These are phyloP conservation scores for Coelastrella sp. DNA, from an alignment of 139 green algal species.

Conservation along the genomic window DNA sequence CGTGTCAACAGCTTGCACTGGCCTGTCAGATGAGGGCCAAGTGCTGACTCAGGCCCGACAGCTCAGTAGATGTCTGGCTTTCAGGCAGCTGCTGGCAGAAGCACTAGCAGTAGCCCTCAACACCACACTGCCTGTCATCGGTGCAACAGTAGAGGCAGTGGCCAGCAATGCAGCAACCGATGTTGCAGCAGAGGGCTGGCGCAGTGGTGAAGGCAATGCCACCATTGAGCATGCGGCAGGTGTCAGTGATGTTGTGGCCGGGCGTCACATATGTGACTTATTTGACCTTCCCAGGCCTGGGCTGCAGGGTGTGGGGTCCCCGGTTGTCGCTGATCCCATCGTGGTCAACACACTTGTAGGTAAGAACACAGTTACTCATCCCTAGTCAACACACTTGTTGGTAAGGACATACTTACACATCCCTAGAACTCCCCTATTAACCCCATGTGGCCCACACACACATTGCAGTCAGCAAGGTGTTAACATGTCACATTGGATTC, in stretches of 20 bases:
- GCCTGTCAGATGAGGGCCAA: conserved; percentile 25
- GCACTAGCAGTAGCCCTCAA: background rate
- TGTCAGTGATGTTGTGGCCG: conserved; percentile 11
- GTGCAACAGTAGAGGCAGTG: conserved; percentile 8
- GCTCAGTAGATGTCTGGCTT: conserved; percentile 34
- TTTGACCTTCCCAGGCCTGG: conserved; percentile 45
- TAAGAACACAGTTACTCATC: background rate
- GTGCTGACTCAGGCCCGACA: conserved; percentile 41
- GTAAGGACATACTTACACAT: too few relatives aligned
- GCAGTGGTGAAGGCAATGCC: too few relatives aligned
- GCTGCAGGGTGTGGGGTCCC: conserved; percentile 10
- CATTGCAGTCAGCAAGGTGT: too few relatives aligned
- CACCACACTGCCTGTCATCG: conserved; percentile 2
- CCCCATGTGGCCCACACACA: too few relatives aligned
- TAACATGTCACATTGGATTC: too few relatives aligned
- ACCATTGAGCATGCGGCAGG: background rate
- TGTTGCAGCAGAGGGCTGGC: background rate
- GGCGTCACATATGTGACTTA: conserved; percentile 33
- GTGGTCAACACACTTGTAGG: conserved; percentile 39
- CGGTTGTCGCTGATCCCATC: conserved; percentile 32
- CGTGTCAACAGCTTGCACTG: background rate
- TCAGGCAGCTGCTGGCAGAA: conserved; percentile 45
- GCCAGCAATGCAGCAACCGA: conserved; percentile 2
- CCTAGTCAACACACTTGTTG: too few relatives aligned
- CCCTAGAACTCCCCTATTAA: too few relatives aligned